Evolutionary conservation across 176 grass and related monocot genomes (phyloP), one percentile per base, ranked within the genome.

Genomic region (Miscanthus lutarioriparius): DNA sequence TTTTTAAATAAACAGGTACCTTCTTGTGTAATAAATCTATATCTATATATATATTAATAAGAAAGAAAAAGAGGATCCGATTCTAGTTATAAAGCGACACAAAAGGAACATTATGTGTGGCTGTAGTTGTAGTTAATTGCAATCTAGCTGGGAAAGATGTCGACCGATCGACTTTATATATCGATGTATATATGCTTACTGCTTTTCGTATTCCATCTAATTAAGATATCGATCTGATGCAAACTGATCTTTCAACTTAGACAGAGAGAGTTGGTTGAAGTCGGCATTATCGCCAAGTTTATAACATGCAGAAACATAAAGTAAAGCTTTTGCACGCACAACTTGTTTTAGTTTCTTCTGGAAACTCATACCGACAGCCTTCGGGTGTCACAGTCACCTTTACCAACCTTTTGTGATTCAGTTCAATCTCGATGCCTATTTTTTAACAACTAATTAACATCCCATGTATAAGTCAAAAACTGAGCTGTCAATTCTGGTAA

Each of bases 361-460:
- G 41, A 76, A 76, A 76, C 73, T 10, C 48, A 56, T 4, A 56
- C 48, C 73, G 48, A 76, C 73, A 76, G 56, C 10, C 48, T n/a
- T 54, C 30, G 48, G 17, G 47, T 35, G 20, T 76, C 73, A 56
- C 17, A n/a, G 19, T 76, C 73, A 56, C 30, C 73, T 53, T 76
- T 76, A 56, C 48, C 27, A 36, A 76, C 48, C 19, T 75, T 67
- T 76, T n/a, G 48, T 11, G 30, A 7, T 14, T 76, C 28, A 28
- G 1, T 53, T 53, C 49, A 53, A 53, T 20, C 17, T 54, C 51
- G 48, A 54, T 54, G 30, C 17, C 13, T 8, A 1, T 6, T 5
- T 8, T 12, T 12, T 47, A 17, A 20, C n/a, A n/a, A n/a, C 49
- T 5, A 19, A 53, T 16, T 72, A 35, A 43, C 10, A 37, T 35